A percentile compares a stretch with the other conserved stretches of the same genome.
Conservation (phyloP, 2,329 filamentous ascomycete genomes). For the Mollisiaceae sp. region DNA sequence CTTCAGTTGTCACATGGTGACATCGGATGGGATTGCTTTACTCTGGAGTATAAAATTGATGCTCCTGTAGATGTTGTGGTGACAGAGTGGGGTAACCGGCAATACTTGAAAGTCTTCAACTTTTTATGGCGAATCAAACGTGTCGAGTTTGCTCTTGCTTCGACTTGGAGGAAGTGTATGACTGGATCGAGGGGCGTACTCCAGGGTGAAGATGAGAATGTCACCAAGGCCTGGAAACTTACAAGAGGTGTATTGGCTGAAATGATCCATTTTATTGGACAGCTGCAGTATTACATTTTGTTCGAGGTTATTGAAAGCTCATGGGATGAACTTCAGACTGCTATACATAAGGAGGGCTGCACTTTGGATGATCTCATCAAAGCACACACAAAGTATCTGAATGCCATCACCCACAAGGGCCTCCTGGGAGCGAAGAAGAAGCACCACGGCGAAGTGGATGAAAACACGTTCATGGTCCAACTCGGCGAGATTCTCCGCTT, state of each 20-base stretch:
- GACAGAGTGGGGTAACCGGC: slow-evolving; percentile 91
- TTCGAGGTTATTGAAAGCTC: slow-evolving; percentile 98
- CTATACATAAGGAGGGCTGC: slow-evolving; percentile 81
- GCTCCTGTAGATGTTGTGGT: slow-evolving; percentile 96
- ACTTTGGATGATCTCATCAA: slow-evolving; percentile 95
- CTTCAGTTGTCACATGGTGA: slow-evolving; percentile 94
- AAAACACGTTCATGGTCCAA: slow-evolving; percentile 85
- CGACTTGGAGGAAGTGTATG: slow-evolving; percentile 94
- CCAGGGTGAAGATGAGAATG: slow-evolving; percentile 71
- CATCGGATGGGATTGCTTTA: slow-evolving; percentile 99
- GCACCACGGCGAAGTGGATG: slow-evolving; percentile 50
- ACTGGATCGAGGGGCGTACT: slow-evolving; percentile 93
- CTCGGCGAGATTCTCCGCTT: slow-evolving; percentile 89
- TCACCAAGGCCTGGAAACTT: slow-evolving; percentile 84
- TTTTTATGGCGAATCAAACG: slow-evolving; percentile 98
- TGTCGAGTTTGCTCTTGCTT: slow-evolving; percentile 90
- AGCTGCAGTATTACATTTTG: slow-evolving; percentile 97
- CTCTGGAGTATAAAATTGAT: slow-evolving; percentile 97
- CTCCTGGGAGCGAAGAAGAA: slow-evolving; percentile 76
- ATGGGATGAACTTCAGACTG: slow-evolving; percentile 87
- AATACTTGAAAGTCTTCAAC: slow-evolving; percentile 99
- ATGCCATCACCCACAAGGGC: slow-evolving; percentile 94
- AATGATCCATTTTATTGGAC: slow-evolving; percentile 98
- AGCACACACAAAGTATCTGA: slow-evolving; percentile 89
- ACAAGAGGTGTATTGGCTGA: slow-evolving; percentile 89